Conservation (phyloP, 352 stramenopile genomes). For the Pythium utonaiense region DNA sequence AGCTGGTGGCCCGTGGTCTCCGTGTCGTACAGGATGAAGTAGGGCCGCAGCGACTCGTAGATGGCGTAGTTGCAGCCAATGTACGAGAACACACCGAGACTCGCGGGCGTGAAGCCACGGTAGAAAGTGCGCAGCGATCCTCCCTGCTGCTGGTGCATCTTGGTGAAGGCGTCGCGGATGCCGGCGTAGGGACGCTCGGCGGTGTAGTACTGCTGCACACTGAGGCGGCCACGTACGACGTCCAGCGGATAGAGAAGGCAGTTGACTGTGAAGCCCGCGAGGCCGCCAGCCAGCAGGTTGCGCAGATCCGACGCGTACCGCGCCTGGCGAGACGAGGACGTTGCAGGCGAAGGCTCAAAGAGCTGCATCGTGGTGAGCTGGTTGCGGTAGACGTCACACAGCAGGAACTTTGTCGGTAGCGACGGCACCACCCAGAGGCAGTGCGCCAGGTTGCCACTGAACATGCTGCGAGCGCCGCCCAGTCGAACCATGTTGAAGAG, state of each 20-base stretch:
- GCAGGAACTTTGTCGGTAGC: constrained; percentile 72
- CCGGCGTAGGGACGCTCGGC: constrained; percentile 35
- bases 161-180: constrained; percentile 51
- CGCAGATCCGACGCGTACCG: constrained; percentile 35
- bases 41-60: constrained; percentile 78
- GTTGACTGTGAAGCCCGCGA: constrained; percentile 68
- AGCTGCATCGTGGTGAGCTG: constrained; percentile 33
- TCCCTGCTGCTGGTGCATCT: constrained; percentile 37
- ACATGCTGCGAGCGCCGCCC: constrained; percentile 54
- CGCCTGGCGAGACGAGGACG: background rate
- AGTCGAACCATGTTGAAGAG: constrained; percentile 73
- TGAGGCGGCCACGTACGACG: constrained; percentile 69
- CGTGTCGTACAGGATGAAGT: constrained; percentile 76
- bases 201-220: constrained; percentile 63
- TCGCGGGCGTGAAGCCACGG: constrained; percentile 63
- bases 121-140: constrained; percentile 69
- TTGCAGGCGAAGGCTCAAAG: background rate
- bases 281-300: constrained; percentile 61
- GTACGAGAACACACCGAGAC: constrained; percentile 74
- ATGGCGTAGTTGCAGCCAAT: constrained; percentile 83
- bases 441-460: constrained; percentile 76
- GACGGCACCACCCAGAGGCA: constrained; percentile 82
- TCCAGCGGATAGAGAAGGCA: constrained; percentile 74
- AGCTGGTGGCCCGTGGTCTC: constrained; percentile 44
- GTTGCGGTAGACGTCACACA: constrained; percentile 67